Evolutionary conservation across 306 rosid genomes (phyloP).

Genomic region (Glycine latifolia): DNA sequence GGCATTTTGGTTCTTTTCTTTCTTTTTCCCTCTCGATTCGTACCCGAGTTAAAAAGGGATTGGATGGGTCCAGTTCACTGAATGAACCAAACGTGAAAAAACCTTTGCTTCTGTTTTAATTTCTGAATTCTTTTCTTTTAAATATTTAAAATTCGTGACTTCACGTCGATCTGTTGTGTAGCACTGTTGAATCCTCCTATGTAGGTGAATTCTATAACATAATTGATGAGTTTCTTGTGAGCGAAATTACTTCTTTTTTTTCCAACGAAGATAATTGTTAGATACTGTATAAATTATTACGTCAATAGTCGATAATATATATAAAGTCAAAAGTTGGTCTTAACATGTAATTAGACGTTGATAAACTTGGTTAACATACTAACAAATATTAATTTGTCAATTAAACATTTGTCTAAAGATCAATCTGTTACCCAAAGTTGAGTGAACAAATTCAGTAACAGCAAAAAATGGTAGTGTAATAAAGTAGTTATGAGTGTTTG

Average conservation of each 20-base stretch:
- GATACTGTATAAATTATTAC: not conserved
- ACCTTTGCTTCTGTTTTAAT: conserved; percentile 3
- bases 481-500: not conserved
- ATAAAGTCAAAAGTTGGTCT: not conserved
- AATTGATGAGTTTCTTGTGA: too few relatives aligned
- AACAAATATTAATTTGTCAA: not conserved
- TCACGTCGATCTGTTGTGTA: not conserved
- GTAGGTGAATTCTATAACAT: not conserved
- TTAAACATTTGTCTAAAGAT: not conserved
- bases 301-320: not conserved
- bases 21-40: not conserved
- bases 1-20: not conserved
- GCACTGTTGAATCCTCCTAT: not conserved
- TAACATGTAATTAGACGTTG: not conserved
- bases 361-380: not conserved
- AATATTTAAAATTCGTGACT: not conserved
- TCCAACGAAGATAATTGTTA: not conserved
- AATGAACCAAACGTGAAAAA: conserved; percentile 19
- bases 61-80: conserved; percentile 13
- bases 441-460: not conserved
- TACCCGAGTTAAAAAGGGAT: not conserved
- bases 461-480: not conserved
- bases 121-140: too few relatives aligned
- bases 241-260: too few relatives aligned
- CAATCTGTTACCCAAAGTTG: not conserved